These are phyloP conservation scores for Gossypioides kirkii DNA, from an alignment of 345 rosid species.

Conservation along the genomic window DNA sequence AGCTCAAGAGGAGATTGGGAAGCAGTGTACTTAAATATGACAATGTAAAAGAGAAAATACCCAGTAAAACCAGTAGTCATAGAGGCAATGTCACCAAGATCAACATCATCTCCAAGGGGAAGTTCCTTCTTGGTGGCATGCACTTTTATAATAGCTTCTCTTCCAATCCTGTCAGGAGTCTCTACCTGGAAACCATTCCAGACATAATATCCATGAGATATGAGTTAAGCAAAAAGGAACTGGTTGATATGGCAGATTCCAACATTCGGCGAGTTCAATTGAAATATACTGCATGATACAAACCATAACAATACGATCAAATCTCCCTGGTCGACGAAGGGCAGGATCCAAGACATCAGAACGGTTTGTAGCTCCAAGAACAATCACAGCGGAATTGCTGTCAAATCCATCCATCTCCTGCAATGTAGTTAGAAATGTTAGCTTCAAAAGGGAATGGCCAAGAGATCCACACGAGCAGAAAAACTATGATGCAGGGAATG, in stretches of 20 bases:
- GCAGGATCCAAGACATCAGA: constrained; percentile 96
- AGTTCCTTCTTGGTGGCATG: constrained; percentile 79
- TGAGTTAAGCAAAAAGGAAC: constrained; percentile 4
- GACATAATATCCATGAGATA: constrained; percentile 12
- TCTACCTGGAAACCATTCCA: constrained; percentile 58
- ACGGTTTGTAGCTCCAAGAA: constrained; percentile 97
- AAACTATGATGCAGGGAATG: constrained; percentile 14
- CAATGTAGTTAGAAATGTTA: constrained; percentile 21
- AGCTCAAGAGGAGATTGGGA: neutral
- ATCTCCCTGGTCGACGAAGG: constrained; percentile 95
- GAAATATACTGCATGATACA: constrained; percentile 24
- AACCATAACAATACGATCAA: constrained; percentile 93
- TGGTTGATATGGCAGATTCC: constrained; percentile 3
- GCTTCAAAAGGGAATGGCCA: neutral
- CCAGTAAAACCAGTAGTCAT: constrained; percentile 99
- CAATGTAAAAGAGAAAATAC: constrained; percentile 32
- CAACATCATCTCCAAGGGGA: constrained; percentile 72
- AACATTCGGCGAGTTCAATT: constrained; percentile 11
- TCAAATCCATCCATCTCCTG: constrained; percentile 99
- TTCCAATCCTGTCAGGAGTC: constrained; percentile 82
- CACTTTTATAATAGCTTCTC: constrained; percentile 88
- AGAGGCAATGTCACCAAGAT: constrained; percentile 73
- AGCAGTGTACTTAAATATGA: neutral
- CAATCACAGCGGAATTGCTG: constrained; percentile 88
- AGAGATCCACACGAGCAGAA: constrained; percentile 2